Evolutionary conservation across 192 early-diverging fungal species (phyloP).

Genomic region (Coemansia umbellata): DNA sequence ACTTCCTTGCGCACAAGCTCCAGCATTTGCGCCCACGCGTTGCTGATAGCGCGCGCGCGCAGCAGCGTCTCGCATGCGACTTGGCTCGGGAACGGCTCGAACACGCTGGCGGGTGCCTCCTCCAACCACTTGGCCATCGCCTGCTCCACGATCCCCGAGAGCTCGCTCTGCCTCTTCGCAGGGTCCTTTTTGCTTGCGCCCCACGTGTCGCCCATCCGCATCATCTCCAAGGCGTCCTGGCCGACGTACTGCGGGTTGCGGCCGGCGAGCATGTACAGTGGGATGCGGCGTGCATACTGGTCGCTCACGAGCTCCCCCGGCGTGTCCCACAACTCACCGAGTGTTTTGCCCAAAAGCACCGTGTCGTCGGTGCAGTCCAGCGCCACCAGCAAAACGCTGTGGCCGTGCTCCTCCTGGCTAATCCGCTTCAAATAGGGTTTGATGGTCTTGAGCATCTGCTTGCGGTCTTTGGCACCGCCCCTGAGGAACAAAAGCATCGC

Average conservation of each 20-base stretch:
- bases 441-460: constrained; percentile 81
- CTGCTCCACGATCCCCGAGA: constrained; percentile 60
- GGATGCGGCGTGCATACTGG: constrained; percentile 74
- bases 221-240: constrained; percentile 61
- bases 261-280: constrained; percentile 78
- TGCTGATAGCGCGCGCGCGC: constrained; percentile 51
- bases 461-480: constrained; percentile 85
- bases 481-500: constrained; percentile 78
- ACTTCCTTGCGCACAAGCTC: constrained; percentile 12
- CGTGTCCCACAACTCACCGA: constrained; percentile 51
- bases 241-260: constrained; percentile 72
- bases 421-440: constrained; percentile 78
- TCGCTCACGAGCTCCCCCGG: constrained; percentile 60
- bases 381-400: constrained; percentile 74
- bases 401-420: constrained; percentile 83
- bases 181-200: constrained; percentile 86
- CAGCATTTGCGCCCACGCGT: constrained; percentile 27
- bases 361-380: constrained; percentile 95
- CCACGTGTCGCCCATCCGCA: constrained; percentile 66
- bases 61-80: constrained; percentile 70
- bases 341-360: constrained; percentile 70
- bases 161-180: constrained; percentile 58
- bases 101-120: constrained; percentile 56
- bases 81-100: constrained; percentile 63
- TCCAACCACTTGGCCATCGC: constrained; percentile 58